These are phyloP conservation scores for Coemansia sp. DNA, from an alignment of 192 early-diverging fungal genomes.

Conservation along the genomic window DNA sequence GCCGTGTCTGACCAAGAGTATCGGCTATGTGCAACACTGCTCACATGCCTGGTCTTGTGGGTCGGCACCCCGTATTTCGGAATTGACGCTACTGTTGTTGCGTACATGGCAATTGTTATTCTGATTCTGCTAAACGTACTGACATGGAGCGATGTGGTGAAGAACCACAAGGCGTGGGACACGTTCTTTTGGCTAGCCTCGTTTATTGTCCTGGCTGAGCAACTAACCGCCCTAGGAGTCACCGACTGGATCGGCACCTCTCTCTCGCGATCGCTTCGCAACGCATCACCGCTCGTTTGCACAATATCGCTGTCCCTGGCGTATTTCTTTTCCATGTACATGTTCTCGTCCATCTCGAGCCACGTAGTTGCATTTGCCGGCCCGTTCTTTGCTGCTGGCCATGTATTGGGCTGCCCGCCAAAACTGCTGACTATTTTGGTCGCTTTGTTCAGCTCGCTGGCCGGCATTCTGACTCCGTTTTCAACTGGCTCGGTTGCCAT, in stretches of 20 bases:
- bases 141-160: slow-evolving; percentile 65
- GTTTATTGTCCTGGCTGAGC: slow-evolving; percentile 75
- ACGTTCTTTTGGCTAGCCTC: slow-evolving; percentile 79
- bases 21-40: slow-evolving; percentile 57
- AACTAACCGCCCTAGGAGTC: slow-evolving; percentile 68
- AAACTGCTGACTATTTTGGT: slow-evolving; percentile 59
- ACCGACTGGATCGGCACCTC: slow-evolving; percentile 64
- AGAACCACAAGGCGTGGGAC: slow-evolving; percentile 76
- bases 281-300: slow-evolving; percentile 42
- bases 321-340: slow-evolving; percentile 71
- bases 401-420: slow-evolving; percentile 59
- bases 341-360: slow-evolving; percentile 73
- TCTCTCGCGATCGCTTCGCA: slow-evolving; percentile 47
- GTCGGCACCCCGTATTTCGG: slow-evolving; percentile 59
- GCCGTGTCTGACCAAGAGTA: slow-evolving; percentile 30
- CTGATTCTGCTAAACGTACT: slow-evolving; percentile 63
- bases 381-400: slow-evolving; percentile 73
- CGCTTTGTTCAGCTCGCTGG: slow-evolving; percentile 64
- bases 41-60: slow-evolving; percentile 62
- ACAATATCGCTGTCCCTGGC: slow-evolving; percentile 54
- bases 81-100: slow-evolving; percentile 68
- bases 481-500: slow-evolving; percentile 60
- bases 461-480: slow-evolving; percentile 59
- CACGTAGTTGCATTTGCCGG: slow-evolving; percentile 70
- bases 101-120: slow-evolving; percentile 59